A percentile compares a stretch with the other conserved stretches of the same genome.
These are phyloP conservation scores for Anisodus tanguticus DNA, from an alignment of 257 asterid species.

Conservation along the genomic window DNA sequence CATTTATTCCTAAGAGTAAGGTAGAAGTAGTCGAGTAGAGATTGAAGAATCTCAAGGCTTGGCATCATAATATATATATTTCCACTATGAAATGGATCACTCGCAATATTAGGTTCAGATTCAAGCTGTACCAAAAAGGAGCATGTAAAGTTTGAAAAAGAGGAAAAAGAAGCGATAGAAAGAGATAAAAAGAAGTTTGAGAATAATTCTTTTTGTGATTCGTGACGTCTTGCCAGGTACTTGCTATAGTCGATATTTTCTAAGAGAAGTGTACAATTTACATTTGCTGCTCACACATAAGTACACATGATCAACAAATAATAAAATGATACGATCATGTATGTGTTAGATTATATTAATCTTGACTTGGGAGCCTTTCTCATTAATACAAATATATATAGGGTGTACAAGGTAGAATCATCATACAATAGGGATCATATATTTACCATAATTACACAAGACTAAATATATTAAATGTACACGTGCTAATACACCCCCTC, in stretches of 20 bases:
- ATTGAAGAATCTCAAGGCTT: neutral
- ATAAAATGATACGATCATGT: too few relatives aligned
- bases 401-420: too few relatives aligned
- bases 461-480: too few relatives aligned
- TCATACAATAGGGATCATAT: too few relatives aligned
- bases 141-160: neutral
- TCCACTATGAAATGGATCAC: constrained; percentile 10
- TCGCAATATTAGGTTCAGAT: neutral
- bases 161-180: neutral
- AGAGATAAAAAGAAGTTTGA: neutral
- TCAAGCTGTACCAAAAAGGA: neutral
- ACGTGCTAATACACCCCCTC: too few relatives aligned
- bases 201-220: neutral
- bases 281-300: too few relatives aligned
- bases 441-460: too few relatives aligned
- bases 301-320: too few relatives aligned
- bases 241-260: neutral
- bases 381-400: too few relatives aligned
- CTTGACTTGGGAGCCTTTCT: too few relatives aligned
- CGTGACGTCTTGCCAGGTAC: neutral
- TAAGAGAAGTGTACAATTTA: neutral
- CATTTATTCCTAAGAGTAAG: neutral
- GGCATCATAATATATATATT: neutral
- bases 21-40: neutral
- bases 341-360: too few relatives aligned